Evolutionary conservation across 352 stramenopile species (phyloP), one percentile per base, ranked within the genome.

Genomic region (Thalassiosira mediterranea): DNA sequence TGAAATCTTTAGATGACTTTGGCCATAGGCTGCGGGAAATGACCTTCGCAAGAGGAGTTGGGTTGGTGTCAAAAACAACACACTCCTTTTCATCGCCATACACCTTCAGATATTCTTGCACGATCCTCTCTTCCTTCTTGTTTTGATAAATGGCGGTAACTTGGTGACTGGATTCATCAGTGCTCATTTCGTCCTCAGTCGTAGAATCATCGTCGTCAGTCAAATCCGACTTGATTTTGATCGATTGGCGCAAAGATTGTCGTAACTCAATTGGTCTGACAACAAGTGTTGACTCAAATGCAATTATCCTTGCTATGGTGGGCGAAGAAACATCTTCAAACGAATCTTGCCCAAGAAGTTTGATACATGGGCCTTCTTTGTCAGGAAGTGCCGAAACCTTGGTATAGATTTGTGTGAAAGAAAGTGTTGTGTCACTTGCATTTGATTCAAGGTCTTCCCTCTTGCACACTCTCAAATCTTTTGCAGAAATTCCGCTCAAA

Each of bases 71-170:
- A 66, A 73, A 87, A 10, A 88, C n/a, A 7, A 88, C 57, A 56
- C 88, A 92, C 79, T 94, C 88, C 25, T 90, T 66, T 31, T 66
- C 63, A 63, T 91, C 85, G 13, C 88, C 85, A 72, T 92, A 94
- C 17, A 81, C 57, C 38, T 83, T 73, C 37, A 93, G 40, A 44
- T 75, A 65, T 56, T 83, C 79, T 38, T 84, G 65, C 28, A 37
- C 66, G 21, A 56, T 62, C 3, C 73, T 26, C 31, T 71, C 59
- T 21, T 72, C 47, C 15, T 42, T 7, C 38, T 76, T 80, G 15
- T 48, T 61, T 61, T 38, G 47, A 29, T 47, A 25, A 2, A 51
- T 17, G 42, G 5, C 37, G 10, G 5, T 26, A 15, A 79, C 80
- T 48, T 87, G 66, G 28, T 54, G 42, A 32, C 38, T 79, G 21